Base-by-base conservation (phyloP, 169 alveolate species). In the Eimeria tenella region DNA sequence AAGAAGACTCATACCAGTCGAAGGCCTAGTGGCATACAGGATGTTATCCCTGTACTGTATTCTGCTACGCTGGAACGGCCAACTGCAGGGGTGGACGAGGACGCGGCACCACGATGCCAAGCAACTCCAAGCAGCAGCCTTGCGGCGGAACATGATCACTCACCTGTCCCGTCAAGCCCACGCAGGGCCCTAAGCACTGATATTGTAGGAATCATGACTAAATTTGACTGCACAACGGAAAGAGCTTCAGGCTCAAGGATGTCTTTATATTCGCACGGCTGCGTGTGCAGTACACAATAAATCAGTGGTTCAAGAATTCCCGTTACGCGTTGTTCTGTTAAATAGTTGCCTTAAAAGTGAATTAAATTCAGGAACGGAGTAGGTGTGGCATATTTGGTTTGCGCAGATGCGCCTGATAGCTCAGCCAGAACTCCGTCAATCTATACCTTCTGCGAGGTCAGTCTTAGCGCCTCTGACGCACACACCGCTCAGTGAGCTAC, bases 31-130 rank as follows among this genome's bases (percentile, higher is more conserved):
- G 74, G 63, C 25, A 23, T 21, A 19, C 79, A 84, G 42, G 79
- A 31, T 8, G 5, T 21, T 49, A 19, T n/a, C 52, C 91, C 91
- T 6, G 19, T 84, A 49, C 63, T 60, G 53, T 84, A 31, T 62
- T 62, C 91, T 50, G 91, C 91, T 5, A 84, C 91, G 3, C n/a
- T 60, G n/a, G 81, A 84, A 13, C 89, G 1, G 25, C 74, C 89
- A 21, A 25, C 89, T 21, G 56, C 56, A 6, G 74, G 52, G 73
- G 25, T 58, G 73, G 74, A 55, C 71, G 89, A 81, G 56, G 89
- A 25, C 60, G 19, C 73, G 74, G 60, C 73, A 15, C 21, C 15
- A 42, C 74, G 58, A 56, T 23, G 21, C 74, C 89, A 62, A 50
- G 89, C 8, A 81, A 9, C 21, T 75, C 49, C 63, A 52, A 6